Percentiles rank a stretch among this genome's conserved stretches.
Evolutionary conservation across 495 filamentous ascomycete genomes (phyloP).

Genomic region (Tuber indicum): DNA sequence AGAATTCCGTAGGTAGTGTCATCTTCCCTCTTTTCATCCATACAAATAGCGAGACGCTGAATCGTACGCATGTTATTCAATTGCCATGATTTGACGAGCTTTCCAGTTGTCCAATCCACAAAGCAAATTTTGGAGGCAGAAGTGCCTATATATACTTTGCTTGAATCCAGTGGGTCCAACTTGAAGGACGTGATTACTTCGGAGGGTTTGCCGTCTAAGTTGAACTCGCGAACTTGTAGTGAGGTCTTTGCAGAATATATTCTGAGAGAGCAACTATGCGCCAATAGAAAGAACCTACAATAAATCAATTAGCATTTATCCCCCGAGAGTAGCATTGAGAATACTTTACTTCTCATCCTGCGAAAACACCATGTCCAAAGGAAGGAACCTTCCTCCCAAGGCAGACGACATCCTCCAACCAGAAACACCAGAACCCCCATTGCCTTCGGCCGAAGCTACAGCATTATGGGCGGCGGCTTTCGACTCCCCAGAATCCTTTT

Average conservation of each 20-base stretch:
- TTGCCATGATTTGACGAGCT: constrained; percentile 49
- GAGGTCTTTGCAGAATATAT: constrained; percentile 77
- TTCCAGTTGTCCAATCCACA: constrained; percentile 69
- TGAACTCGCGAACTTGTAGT: constrained; percentile 61
- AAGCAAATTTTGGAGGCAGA: constrained; percentile 58
- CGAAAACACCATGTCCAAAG: constrained; percentile 73
- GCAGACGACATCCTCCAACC: constrained; percentile 44
- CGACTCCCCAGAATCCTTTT: not conserved
- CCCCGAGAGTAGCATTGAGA: constrained; percentile 4
- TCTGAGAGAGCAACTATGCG: constrained; percentile 58
- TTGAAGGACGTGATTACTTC: constrained; percentile 50
- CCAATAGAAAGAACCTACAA: constrained; percentile 62
- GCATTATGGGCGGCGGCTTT: constrained; percentile 2
- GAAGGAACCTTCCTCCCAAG: constrained; percentile 61
- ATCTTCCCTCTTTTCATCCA: constrained; percentile 20
- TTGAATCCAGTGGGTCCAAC: constrained; percentile 54
- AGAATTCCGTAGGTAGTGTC: constrained; percentile 19
- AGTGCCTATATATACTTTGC: constrained; percentile 64
- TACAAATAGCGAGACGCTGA: constrained; percentile 26
- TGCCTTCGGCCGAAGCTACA: not conserved
- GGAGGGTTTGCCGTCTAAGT: constrained; percentile 37
- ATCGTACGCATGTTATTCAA: constrained; percentile 42
- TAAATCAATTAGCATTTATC: constrained; percentile 38
- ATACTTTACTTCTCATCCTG: constrained; percentile 66
- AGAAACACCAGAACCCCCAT: not conserved